Evolutionary conservation across 2,329 filamentous ascomycete genomes (phyloP).

Genomic region (Nectriaceae sp.): DNA sequence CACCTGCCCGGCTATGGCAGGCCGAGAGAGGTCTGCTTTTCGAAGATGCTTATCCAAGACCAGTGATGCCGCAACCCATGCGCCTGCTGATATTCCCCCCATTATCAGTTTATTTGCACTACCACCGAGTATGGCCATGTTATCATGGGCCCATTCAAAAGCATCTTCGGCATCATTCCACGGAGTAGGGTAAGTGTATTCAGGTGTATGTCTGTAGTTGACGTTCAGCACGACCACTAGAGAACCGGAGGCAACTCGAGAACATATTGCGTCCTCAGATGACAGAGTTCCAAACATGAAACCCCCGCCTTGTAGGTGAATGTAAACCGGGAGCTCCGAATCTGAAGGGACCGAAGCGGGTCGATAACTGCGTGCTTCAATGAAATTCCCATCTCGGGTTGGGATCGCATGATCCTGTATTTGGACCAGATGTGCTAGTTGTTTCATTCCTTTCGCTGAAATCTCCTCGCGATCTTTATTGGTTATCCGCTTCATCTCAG

Average conservation of each 20-base stretch:
- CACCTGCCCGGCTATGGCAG: conserved; percentile 49
- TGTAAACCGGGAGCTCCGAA: conserved; percentile 49
- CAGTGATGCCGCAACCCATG: conserved; percentile 43
- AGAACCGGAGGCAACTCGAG: conserved; percentile 44
- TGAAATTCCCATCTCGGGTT: conserved; percentile 15
- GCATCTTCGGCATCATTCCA: conserved; percentile 57
- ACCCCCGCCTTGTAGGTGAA: conserved; percentile 57
- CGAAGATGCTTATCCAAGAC: conserved; percentile 39
- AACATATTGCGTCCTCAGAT: conserved; percentile 55
- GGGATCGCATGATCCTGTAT: conserved; percentile 33
- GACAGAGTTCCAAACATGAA: conserved; percentile 56
- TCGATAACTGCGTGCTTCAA: conserved; percentile 25
- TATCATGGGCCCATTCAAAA: conserved; percentile 52
- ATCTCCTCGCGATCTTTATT: conserved; percentile 19
- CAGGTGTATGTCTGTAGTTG: conserved; percentile 61
- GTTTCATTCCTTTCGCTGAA: conserved; percentile 8
- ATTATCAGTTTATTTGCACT: conserved; percentile 37
- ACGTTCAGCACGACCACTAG: conserved; percentile 52
- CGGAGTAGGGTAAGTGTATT: conserved; percentile 51
- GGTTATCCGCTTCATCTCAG: conserved; percentile 14
- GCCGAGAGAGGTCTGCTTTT: conserved; percentile 11
- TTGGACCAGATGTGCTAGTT: conserved; percentile 26
- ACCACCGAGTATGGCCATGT: conserved; percentile 13
- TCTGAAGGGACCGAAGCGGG: conserved; percentile 14
- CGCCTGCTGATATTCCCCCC: conserved; percentile 52